Evolutionary conservation across 2,329 filamentous ascomycete species (phyloP).

Genomic region (Penicillium hordei): DNA sequence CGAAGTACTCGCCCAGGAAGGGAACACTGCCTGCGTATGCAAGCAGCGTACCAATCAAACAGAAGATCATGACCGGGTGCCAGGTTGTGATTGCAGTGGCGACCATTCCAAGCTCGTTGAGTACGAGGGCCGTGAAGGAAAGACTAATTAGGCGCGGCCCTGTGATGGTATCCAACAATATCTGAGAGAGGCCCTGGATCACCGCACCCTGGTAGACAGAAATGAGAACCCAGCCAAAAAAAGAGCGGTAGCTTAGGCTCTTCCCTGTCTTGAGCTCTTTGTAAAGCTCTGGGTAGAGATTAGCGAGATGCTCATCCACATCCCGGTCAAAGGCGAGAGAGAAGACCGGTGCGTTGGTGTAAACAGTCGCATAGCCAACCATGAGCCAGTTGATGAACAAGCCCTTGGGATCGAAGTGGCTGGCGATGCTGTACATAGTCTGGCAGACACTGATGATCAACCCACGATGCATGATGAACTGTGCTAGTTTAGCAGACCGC

Average conservation of each 20-base stretch:
- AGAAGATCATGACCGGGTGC: slow-evolving; percentile 88
- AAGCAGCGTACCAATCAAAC: slow-evolving; percentile 76
- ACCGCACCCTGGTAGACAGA: slow-evolving; percentile 93
- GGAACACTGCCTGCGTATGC: slow-evolving; percentile 82
- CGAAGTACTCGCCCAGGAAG: slow-evolving; percentile 86
- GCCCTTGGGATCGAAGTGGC: slow-evolving; percentile 88
- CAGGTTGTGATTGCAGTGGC: slow-evolving; percentile 95
- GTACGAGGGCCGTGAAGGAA: slow-evolving; percentile 83
- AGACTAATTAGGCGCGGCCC: slow-evolving; percentile 77
- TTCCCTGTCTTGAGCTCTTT: slow-evolving; percentile 91
- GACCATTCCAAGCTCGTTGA: slow-evolving; percentile 97
- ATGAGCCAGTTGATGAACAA: slow-evolving; percentile 96
- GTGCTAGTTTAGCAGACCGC: slow-evolving; percentile 87
- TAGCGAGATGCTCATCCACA: slow-evolving; percentile 89
- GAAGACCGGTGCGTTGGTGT: slow-evolving; percentile 90
- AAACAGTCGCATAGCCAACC: slow-evolving; percentile 93
- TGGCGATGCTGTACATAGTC: slow-evolving; percentile 94
- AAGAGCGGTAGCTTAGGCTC: slow-evolving; percentile 85
- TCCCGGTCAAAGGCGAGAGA: slow-evolving; percentile 92
- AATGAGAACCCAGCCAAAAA: slow-evolving; percentile 95
- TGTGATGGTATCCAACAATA: slow-evolving; percentile 73
- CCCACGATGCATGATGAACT: slow-evolving; percentile 97
- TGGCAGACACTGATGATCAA: slow-evolving; percentile 94
- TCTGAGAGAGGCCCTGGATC: slow-evolving; percentile 90
- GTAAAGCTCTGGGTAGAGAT: slow-evolving; percentile 95